These are phyloP conservation scores for Cucurbitaria berberidis DNA, from an alignment of 2,329 filamentous ascomycete species.

Conservation along the genomic window DNA sequence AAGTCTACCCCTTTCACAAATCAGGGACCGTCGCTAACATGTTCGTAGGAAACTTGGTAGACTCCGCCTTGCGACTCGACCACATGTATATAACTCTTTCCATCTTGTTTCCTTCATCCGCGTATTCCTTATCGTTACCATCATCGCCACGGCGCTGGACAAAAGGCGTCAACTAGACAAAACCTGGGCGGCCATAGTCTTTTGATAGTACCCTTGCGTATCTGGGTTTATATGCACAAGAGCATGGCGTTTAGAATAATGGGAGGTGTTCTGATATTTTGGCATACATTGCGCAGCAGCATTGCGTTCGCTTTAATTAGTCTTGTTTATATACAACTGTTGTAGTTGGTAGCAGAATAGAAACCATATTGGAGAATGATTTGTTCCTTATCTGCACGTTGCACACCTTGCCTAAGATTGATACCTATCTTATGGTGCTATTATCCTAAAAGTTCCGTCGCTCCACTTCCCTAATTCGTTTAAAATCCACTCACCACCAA, in stretches of 20 bases:
- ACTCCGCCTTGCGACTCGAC: not conserved
- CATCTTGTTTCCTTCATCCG: not conserved
- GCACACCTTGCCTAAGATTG: not conserved
- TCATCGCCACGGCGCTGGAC: constrained; percentile 16
- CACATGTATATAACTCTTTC: constrained; percentile 9
- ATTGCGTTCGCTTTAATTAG: not conserved
- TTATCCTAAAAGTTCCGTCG: no score
- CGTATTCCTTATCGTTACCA: constrained; percentile 7
- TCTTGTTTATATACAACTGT: not conserved
- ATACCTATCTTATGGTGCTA: no score
- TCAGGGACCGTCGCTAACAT: not conserved
- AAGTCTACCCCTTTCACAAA: constrained; percentile 26
- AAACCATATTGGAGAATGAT: not conserved
- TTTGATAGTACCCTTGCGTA: not conserved
- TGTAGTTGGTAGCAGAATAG: not conserved
- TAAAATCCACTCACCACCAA: no score
- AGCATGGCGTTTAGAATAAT: constrained; percentile 14
- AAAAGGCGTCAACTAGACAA: constrained; percentile 11
- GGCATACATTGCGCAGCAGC: not conserved
- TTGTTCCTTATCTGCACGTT: not conserved
- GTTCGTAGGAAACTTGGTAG: constrained; percentile 9
- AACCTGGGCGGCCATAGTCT: constrained; percentile 1
- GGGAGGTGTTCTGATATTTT: not conserved
- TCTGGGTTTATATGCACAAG: constrained; percentile 9
- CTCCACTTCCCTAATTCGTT: no score